Evolutionary conservation across 2,329 filamentous ascomycete genomes (phyloP), one percentile per base, ranked within the genome.

Genomic region (Aspergillus sp.): DNA sequence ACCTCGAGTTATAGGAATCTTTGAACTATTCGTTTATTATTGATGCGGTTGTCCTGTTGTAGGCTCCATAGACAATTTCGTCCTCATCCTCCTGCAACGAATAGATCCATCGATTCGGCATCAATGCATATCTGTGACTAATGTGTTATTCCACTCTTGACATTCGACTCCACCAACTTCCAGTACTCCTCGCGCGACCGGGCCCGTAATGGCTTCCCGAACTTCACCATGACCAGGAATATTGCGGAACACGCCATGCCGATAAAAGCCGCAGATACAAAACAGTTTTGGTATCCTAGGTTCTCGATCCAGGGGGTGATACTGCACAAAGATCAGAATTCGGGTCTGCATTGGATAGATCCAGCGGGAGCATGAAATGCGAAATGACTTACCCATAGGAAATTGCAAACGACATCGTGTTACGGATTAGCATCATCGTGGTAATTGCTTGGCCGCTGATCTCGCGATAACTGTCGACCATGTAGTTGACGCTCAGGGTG

Each of bases 391-490:
- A 30, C 26, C 71, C 75, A 56, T 75, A 76, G 2, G 72, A 67
- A 46, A 78, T 73, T 0, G 72, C 76, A 57, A 79, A 79, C 0
- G 69, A 71, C 71, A 78, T 76, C 1, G 75, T 77, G 53, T 79
- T 78, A 2, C 76, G 70, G 10, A 79, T 70, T 17, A 78, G 50
- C 46, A 79, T 79, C 13, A 78, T 68, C 16, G 68, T 74, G 2
- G 66, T 68, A 62, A 74, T 69, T 0, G 69, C 71, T 22, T 74
- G 69, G 2, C 71, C 70, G 17, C 68, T 71, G 8, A 75, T 47
- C 46, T 75, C 72, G 11, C 64, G 64, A 55, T 74, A 74, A 50
- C 69, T 71, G 55, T 74, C 72, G 4, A 75, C 68, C 16, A 73
- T 54, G 42, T 75, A 75, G 47, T 72, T 73, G 43, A 74, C 65